These are phyloP conservation scores for Sugiyamaella chiloensis DNA, from an alignment of 805 yeast species.

Conservation along the genomic window DNA sequence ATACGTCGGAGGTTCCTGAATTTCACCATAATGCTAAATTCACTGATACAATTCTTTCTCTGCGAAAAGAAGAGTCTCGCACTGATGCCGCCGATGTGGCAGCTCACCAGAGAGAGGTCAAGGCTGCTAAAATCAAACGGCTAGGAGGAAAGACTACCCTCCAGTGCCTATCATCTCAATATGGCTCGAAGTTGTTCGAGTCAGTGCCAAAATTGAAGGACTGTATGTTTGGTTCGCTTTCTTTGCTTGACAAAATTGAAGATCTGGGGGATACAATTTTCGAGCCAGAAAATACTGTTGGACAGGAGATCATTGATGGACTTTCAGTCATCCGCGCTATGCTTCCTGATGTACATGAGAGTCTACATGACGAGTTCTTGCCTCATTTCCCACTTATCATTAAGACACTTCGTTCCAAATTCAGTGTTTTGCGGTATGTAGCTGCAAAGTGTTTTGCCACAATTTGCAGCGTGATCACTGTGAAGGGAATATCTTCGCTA, in stretches of 20 bases:
- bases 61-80: conserved; percentile 72
- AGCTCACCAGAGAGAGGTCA: conserved; percentile 58
- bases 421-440: conserved; percentile 82
- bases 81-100: conserved; percentile 60
- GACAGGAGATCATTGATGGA: conserved; percentile 82
- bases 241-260: conserved; percentile 33
- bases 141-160: conserved; percentile 78
- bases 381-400: conserved; percentile 52
- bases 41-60: conserved; percentile 60
- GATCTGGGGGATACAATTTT: conserved; percentile 30
- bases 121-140: conserved; percentile 75
- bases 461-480: conserved; percentile 65
- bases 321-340: conserved; percentile 77
- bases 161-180: conserved; percentile 52
- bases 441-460: conserved; percentile 87
- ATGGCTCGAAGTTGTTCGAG: conserved; percentile 52
- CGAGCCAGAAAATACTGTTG: conserved; percentile 40
- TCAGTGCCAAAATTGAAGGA: conserved; percentile 64
- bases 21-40: conserved; percentile 61
- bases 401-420: conserved; percentile 58
- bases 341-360: conserved; percentile 54
- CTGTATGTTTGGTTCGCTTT: conserved; percentile 65
- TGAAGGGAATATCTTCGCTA: conserved; percentile 69
- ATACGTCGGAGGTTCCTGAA: conserved; percentile 93
- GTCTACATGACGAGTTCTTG: conserved; percentile 48